Percentiles rank a stretch among this genome's conserved stretches.
phyloP scores from a whole-genome alignment of 352 stramenopile genomes.

The Pelagophyceae sp. region DNA sequence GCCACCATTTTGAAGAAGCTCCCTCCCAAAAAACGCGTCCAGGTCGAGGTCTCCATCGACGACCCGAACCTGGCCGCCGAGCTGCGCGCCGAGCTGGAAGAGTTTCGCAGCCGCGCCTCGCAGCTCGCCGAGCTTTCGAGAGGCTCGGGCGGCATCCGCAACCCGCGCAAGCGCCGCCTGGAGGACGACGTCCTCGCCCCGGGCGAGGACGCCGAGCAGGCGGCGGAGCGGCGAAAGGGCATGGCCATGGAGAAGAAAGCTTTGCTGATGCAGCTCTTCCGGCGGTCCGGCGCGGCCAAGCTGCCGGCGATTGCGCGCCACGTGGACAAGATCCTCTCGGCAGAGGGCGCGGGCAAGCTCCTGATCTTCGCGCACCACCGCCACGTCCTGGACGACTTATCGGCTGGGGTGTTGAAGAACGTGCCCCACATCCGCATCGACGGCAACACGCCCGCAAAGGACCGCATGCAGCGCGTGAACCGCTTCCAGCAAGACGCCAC shows the following conservation, averaged over 20 bases:
- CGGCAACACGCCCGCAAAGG: slow-evolving; percentile 54
- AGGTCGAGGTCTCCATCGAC: slow-evolving; percentile 30
- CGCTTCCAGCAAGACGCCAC: slow-evolving; percentile 62
- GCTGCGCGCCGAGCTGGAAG: slow-evolving; percentile 13
- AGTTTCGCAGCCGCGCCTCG: slow-evolving; percentile 8
- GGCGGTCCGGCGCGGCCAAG: slow-evolving; percentile 57
- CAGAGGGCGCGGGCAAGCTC: slow-evolving; percentile 52
- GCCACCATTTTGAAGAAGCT: slow-evolving; percentile 65
- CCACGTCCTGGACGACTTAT: slow-evolving; percentile 55
- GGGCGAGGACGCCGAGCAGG: slow-evolving; percentile 6
- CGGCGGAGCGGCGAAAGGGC: slow-evolving; percentile 15
- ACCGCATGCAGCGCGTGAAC: slow-evolving; percentile 56
- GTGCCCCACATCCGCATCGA: slow-evolving; percentile 61
- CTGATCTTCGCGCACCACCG: slow-evolving; percentile 73
- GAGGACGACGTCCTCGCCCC: background rate
- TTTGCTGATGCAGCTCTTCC: slow-evolving; percentile 61
- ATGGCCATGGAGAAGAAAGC: slow-evolving; percentile 35
- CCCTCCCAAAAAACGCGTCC: slow-evolving; percentile 41
- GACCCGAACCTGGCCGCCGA: slow-evolving; percentile 10
- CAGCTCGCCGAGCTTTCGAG: slow-evolving; percentile 9
- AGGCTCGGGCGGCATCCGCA: background rate
- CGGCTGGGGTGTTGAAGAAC: slow-evolving; percentile 19
- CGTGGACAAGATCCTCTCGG: slow-evolving; percentile 42
- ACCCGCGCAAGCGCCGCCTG: background rate
- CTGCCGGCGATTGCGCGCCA: slow-evolving; percentile 48